Evolutionary conservation across 2,329 filamentous ascomycete genomes (phyloP), one percentile per base, ranked within the genome.

Genomic region (Claviceps citrina): DNA sequence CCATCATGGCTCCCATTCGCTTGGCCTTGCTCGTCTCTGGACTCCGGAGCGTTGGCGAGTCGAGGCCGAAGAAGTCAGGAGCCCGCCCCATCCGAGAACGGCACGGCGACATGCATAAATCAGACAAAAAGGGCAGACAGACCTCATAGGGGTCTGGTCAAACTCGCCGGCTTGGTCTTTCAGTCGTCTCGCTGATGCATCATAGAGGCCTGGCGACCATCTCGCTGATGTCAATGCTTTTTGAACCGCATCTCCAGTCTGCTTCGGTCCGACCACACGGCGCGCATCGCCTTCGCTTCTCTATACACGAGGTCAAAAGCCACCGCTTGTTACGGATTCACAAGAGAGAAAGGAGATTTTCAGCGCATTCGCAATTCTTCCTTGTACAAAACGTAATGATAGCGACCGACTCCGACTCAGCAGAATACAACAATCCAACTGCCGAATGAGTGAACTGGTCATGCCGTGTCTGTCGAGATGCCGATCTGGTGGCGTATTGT

Each of bases 381-480:
- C 7, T 15, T 28, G 7, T 16, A 10, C 19, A n/a, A 22, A 30
- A 38, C 26, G 26, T 31, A 19, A 24, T 31, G 36, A 22, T 15
- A 31, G 3, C 26, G 36, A 16, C 13, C 22, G 15, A 22, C 3
- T 15, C 8, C 16, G 19, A 10, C 26, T 31, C 9, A 22, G 1
- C n/a, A 22, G 26, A 18, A 30, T 16, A 16, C 18, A 16, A 24
- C 18, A 7, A 24, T 16, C 10, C 36, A 31, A 38, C 8, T 30
- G 16, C 18, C 19, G 12, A 13, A 4, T 5, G 25, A 24, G 19
- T 22, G n/a, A 38, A 19, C 36, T 10, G 12, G 36, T 28, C 27
- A 38, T 38, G 36, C 28, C 28, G 36, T 25, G 28, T 32, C 28
- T n/a, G 36, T 26, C 28, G 36, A 38, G 28, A 38, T 38, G 36